These are phyloP conservation scores for Jimgerdemannia flammicorona DNA, from an alignment of 192 early-diverging fungal species.

Conservation along the genomic window DNA sequence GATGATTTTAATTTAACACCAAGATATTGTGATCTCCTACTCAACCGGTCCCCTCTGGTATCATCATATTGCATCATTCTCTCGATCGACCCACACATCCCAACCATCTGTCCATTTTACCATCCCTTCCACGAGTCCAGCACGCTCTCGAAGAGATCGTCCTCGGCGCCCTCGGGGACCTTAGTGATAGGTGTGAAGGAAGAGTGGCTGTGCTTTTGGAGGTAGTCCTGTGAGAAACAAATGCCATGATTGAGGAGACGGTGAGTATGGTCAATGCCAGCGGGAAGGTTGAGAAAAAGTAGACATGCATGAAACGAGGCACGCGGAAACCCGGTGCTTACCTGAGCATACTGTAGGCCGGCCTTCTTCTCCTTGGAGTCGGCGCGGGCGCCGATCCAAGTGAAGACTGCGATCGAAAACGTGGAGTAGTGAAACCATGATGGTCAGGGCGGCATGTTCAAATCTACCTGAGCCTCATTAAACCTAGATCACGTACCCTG, in stretches of 20 bases:
- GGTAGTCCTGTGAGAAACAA: conserved; percentile 34
- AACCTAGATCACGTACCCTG: conserved; percentile 7
- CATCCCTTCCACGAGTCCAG: conserved; percentile 39
- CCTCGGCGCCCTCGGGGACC: conserved; percentile 68
- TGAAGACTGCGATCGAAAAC: conserved; percentile 29
- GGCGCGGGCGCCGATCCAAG: conserved; percentile 57
- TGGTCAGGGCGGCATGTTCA: too few relatives aligned
- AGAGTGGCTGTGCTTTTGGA: conserved; percentile 43
- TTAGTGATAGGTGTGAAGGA: conserved; percentile 54
- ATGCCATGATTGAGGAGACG: too few relatives aligned
- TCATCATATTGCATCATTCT: too few relatives aligned
- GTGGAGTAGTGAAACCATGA: neutral
- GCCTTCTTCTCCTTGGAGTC: conserved; percentile 45
- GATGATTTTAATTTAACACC: too few relatives aligned
- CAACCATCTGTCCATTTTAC: conserved; percentile 8
- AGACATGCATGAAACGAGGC: too few relatives aligned
- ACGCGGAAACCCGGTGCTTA: neutral
- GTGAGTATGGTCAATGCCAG: too few relatives aligned
- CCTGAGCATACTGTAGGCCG: conserved; percentile 58
- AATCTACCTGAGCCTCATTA: too few relatives aligned
- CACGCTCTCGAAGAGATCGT: conserved; percentile 44
- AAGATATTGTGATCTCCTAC: too few relatives aligned
- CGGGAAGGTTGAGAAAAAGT: too few relatives aligned
- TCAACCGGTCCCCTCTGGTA: too few relatives aligned
- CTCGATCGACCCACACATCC: neutral